Conservation (phyloP, 148 eudicot species). For the Bassia scoparia region DNA sequence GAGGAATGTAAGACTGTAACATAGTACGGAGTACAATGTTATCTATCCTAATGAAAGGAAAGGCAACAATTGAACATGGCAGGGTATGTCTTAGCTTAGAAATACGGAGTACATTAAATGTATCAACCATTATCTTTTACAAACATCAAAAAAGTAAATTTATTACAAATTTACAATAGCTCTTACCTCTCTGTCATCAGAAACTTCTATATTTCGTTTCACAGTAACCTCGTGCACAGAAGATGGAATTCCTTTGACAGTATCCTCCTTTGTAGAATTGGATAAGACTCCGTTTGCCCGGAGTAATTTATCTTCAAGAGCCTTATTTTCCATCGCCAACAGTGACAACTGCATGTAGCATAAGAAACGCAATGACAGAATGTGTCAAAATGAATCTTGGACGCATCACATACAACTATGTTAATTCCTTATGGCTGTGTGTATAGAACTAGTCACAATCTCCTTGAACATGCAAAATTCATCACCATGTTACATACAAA, state of each 20-base stretch:
- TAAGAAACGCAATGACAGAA: not conserved
- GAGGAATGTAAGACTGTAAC: not conserved
- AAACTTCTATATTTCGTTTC: slow-evolving; percentile 26
- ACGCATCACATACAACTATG: not conserved
- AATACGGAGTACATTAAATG: no score
- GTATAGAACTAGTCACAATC: not conserved
- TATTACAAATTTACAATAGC: not conserved
- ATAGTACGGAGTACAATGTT: not conserved
- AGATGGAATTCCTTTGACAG: slow-evolving; percentile 17
- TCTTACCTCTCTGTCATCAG: slow-evolving; percentile 35
- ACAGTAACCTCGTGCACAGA: slow-evolving; percentile 20
- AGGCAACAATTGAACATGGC: no score
- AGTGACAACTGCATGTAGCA: slow-evolving; percentile 50
- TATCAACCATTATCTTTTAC: not conserved
- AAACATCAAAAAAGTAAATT: no score
- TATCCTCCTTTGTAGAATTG: slow-evolving; percentile 21
- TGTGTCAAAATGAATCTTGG: not conserved
- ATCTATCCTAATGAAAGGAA: not conserved
- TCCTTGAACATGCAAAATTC: not conserved
- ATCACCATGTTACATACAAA: not conserved
- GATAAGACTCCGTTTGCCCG: slow-evolving; percentile 27
- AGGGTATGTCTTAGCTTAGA: no score
- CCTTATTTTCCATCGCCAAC: slow-evolving; percentile 50
- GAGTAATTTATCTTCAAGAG: slow-evolving; percentile 30
- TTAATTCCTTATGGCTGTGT: not conserved